phyloP scores from a whole-genome alignment of 1,284 basidiomycete species.

The Boletus coffeatus region DNA sequence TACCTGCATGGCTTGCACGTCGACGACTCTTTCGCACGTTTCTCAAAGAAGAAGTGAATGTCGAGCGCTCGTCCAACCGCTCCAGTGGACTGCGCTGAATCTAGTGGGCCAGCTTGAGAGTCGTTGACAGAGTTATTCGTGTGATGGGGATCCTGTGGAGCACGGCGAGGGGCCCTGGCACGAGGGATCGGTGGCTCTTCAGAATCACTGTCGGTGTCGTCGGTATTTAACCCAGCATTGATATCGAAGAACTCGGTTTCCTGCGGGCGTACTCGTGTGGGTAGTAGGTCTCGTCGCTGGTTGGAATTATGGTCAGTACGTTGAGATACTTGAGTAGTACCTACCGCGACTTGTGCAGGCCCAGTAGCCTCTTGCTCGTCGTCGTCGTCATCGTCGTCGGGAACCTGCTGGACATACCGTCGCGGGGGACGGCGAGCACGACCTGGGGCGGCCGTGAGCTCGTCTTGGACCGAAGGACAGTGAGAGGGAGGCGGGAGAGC shows the following conservation, averaged over 20 bases:
- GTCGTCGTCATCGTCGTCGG: too few species aligned
- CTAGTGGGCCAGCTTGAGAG: background rate
- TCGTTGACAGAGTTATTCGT: background rate
- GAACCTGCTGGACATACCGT: too few species aligned
- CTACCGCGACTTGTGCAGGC: too few species aligned
- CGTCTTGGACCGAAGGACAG: too few species aligned
- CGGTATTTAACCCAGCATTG: background rate
- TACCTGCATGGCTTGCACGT: background rate
- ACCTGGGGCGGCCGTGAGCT: too few species aligned
- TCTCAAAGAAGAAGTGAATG: background rate
- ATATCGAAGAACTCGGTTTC: background rate
- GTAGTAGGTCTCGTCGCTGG: too few species aligned
- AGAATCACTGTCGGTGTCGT: background rate
- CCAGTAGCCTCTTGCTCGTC: too few species aligned
- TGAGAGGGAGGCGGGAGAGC: too few species aligned
- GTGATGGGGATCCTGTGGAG: background rate
- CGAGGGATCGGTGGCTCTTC: background rate
- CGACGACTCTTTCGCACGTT: background rate
- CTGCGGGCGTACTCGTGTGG: background rate
- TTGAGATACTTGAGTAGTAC: too few species aligned
- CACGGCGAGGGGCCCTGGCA: background rate
- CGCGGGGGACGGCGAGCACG: too few species aligned
- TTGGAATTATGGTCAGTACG: too few species aligned
- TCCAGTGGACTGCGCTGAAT: background rate
- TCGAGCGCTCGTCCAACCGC: background rate